These are phyloP conservation scores for Lizonia empirigonia DNA, from an alignment of 2,329 filamentous ascomycete species.

Conservation along the genomic window DNA sequence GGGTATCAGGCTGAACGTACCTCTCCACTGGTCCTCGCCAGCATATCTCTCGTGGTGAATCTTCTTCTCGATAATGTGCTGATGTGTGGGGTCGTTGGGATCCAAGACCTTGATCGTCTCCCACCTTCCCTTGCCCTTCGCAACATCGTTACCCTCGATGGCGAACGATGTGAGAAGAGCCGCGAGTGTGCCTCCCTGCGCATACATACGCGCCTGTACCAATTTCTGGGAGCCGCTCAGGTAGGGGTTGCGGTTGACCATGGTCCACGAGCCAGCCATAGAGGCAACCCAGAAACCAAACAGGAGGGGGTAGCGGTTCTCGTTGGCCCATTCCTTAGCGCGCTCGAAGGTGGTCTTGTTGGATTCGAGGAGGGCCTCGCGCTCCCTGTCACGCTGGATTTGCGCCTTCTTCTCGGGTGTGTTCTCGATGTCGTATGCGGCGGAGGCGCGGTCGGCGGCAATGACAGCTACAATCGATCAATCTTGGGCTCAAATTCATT, in stretches of 20 bases:
- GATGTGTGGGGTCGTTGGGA: conserved; percentile 80
- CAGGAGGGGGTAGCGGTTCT: conserved; percentile 87
- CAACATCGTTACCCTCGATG: conserved; percentile 81
- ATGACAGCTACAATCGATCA: conserved; percentile 65
- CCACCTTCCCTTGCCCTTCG: conserved; percentile 76
- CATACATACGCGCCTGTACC: conserved; percentile 93
- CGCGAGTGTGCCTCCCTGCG: conserved; percentile 84
- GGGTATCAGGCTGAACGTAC: conserved; percentile 53
- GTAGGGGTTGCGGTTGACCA: conserved; percentile 79
- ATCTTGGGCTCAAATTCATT: not conserved
- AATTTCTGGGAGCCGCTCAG: conserved; percentile 81
- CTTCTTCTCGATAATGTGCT: conserved; percentile 83
- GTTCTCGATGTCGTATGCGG: conserved; percentile 70
- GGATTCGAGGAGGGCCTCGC: conserved; percentile 52
- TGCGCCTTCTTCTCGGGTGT: conserved; percentile 60
- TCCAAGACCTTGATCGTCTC: conserved; percentile 83
- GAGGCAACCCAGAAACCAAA: conserved; percentile 79
- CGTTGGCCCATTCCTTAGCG: conserved; percentile 72
- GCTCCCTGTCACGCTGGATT: conserved; percentile 36
- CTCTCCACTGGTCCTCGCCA: conserved; percentile 92
- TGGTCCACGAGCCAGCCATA: conserved; percentile 74
- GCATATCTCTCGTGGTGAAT: conserved; percentile 86
- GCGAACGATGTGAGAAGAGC: conserved; percentile 82
- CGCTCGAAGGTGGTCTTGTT: conserved; percentile 65
- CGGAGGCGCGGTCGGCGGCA: conserved; percentile 76